Conservation (phyloP, 495 filamentous ascomycete genomes). For the Ascobolus immersus region DNA sequence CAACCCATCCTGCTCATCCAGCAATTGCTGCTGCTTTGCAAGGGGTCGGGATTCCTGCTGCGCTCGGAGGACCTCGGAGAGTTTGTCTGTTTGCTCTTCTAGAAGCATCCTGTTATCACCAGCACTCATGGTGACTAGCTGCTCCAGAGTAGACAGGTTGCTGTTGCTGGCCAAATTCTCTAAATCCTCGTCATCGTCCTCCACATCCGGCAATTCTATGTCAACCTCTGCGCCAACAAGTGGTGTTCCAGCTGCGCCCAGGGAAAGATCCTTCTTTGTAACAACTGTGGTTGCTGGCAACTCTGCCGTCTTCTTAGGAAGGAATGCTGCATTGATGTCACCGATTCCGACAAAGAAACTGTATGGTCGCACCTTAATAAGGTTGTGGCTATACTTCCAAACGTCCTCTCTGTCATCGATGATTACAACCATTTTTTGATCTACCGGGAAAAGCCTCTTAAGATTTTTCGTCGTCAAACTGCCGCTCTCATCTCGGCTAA, state of each 20-base stretch:
- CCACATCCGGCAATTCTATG: conserved; percentile 18
- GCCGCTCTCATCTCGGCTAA: conserved; percentile 88
- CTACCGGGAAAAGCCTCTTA: conserved; percentile 77
- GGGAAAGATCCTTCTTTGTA: conserved; percentile 3
- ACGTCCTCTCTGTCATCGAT: conserved; percentile 95
- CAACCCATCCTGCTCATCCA: conserved; percentile 34
- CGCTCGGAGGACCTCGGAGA: conserved; percentile 60
- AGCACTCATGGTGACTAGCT: conserved; percentile 50
- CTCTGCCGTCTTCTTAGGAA: conserved; percentile 44
- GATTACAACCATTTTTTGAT: conserved; percentile 97
- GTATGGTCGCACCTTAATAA: conserved; percentile 84
- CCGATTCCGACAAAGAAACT: conserved; percentile 97
- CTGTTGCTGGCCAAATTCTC: conserved; percentile 10
- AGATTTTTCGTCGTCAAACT: conserved; percentile 74
- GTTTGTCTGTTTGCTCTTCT: conserved; percentile 50
- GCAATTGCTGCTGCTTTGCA: conserved; percentile 61
- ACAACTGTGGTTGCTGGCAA: conserved; percentile 9
- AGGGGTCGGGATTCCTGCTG: conserved; percentile 74
- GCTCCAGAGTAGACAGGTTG: conserved; percentile 36
- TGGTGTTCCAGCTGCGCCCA: conserved; percentile 6
- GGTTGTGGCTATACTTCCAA: conserved; percentile 83
- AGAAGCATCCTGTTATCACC: conserved; percentile 44
- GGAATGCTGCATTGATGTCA: conserved; percentile 94
- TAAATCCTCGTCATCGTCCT: conserved; percentile 6
- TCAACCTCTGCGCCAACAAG: conserved; percentile 10